phyloP scores from a whole-genome alignment of 441 rosid genomes.

The Populus hybrid region DNA sequence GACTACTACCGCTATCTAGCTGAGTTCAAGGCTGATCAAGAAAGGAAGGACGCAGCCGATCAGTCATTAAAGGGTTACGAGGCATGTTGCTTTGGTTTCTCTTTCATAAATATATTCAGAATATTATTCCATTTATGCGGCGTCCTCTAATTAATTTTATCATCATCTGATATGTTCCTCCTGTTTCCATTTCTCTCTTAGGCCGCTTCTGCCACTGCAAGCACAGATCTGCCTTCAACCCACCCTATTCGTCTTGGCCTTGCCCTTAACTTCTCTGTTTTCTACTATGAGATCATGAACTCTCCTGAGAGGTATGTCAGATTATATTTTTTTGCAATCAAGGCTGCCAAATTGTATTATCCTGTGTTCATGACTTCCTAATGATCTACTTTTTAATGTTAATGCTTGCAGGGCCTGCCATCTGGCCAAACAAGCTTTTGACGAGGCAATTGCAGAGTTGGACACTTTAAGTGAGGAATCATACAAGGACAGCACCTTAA shows the following conservation, averaged over 20 bases:
- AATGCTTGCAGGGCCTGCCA: conserved; percentile 81
- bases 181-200: conserved; percentile 19
- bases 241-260: conserved; percentile 99
- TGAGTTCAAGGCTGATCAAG: conserved; percentile 93
- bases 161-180: not conserved
- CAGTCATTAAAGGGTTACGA: conserved; percentile 93
- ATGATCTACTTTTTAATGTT: not conserved
- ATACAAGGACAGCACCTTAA: conserved; percentile 95
- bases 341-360: not conserved
- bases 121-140: too few relatives aligned
- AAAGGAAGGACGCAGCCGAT: conserved; percentile 92
- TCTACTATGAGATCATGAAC: conserved; percentile 97
- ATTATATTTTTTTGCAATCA: not conserved
- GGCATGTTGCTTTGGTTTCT: conserved; percentile 34
- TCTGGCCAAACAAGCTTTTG: conserved; percentile 97
- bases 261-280: conserved; percentile 97
- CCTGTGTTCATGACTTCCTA: not conserved
- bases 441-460: conserved; percentile 95
- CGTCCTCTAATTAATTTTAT: not conserved
- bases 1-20: conserved; percentile 95
- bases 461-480: too few relatives aligned
- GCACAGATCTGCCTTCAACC: conserved; percentile 87
- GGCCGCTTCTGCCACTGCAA: conserved; percentile 90
- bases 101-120: not conserved
- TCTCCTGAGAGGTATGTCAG: conserved; percentile 79